phyloP scores from a whole-genome alignment of 2,329 filamentous ascomycete species.

The Trichoderma polysporum region DNA sequence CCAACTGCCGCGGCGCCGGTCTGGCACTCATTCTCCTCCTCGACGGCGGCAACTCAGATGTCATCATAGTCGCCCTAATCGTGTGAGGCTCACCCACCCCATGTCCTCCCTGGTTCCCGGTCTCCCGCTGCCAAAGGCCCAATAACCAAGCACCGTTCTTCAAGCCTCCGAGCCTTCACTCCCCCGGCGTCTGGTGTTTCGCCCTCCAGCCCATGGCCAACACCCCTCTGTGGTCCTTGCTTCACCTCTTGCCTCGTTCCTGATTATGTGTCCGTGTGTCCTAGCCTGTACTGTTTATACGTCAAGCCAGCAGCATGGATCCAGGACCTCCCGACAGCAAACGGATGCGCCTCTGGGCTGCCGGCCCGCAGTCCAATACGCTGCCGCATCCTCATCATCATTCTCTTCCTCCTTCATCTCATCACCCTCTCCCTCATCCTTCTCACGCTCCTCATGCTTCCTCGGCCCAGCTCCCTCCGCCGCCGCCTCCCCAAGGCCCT shows the following conservation, averaged over 20 bases:
- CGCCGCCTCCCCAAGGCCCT: slow-evolving; percentile 32
- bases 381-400: slow-evolving; percentile 44
- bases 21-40: slow-evolving; percentile 1
- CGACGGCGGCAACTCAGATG: slow-evolving; percentile 18
- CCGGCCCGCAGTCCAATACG: slow-evolving; percentile 48
- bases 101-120: slow-evolving; percentile 21
- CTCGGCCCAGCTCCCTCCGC: slow-evolving; percentile 23
- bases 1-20: neutral
- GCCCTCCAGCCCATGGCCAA: slow-evolving; percentile 31
- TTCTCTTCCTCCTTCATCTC: slow-evolving; percentile 29
- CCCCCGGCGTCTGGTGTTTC: slow-evolving; percentile 26
- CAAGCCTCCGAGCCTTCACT: slow-evolving; percentile 16
- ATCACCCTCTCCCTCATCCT: slow-evolving; percentile 30
- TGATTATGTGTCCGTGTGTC: slow-evolving; percentile 38
- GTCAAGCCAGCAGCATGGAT: slow-evolving; percentile 58
- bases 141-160: slow-evolving; percentile 18
- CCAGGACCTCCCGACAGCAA: slow-evolving; percentile 58
- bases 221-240: slow-evolving; percentile 41
- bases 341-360: slow-evolving; percentile 56
- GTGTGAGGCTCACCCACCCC: slow-evolving; percentile 22
- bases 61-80: slow-evolving; percentile 23
- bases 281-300: slow-evolving; percentile 35
- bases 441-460: slow-evolving; percentile 22
- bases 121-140: slow-evolving; percentile 18
- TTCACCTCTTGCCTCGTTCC: slow-evolving; percentile 37